Evolutionary conservation across 2,329 filamentous ascomycete species (phyloP), one percentile per base, ranked within the genome.

Genomic region (Ophiostoma fasciatum): DNA sequence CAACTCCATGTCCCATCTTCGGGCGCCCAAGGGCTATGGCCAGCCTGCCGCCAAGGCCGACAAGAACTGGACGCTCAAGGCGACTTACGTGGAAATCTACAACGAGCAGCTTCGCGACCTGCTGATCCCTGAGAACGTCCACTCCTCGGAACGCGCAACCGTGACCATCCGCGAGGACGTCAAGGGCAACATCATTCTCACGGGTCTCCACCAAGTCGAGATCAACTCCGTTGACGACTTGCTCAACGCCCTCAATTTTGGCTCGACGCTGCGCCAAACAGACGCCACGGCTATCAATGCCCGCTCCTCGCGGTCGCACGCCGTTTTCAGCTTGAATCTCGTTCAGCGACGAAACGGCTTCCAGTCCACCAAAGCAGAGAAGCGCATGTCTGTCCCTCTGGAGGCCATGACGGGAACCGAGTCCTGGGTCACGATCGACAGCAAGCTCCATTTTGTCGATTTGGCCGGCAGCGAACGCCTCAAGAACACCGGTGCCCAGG

Each of bases 401-500:
- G 90, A 96, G 51, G 72, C 78, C 27, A 72, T 90, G 64, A 72
- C 77, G 3, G 70, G 72, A 18, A 72, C 77, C 14, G 72, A 78
- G 23, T 68, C 68, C 33, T 74, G 72, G 57, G 69, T 96, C 28
- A 94, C 85, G 0, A 81, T 90, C 9, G 90, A 98, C 57, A 98
- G 90, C 73, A 98, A 98, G 59, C 69, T 98, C 34, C 90, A 98
- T 55, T 98, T 98, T 53, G 90, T 98, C 41, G 90, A 98, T 72
- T 63, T 98, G 55, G 90, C 90, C 35, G 90, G 90, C 45, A 96
- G 90, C 54, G 90, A 98, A 61, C 74, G 90, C 48, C 63, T 98
- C 50, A 98, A 98, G 62, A 96, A 98, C 50, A 98, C 90, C 0
- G 84, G 85, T 23, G 90, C 90, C 1, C 87, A 93, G 44, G 90